Base-by-base conservation (phyloP, 495 filamentous ascomycete genomes). In the Rusavskia elegans region DNA sequence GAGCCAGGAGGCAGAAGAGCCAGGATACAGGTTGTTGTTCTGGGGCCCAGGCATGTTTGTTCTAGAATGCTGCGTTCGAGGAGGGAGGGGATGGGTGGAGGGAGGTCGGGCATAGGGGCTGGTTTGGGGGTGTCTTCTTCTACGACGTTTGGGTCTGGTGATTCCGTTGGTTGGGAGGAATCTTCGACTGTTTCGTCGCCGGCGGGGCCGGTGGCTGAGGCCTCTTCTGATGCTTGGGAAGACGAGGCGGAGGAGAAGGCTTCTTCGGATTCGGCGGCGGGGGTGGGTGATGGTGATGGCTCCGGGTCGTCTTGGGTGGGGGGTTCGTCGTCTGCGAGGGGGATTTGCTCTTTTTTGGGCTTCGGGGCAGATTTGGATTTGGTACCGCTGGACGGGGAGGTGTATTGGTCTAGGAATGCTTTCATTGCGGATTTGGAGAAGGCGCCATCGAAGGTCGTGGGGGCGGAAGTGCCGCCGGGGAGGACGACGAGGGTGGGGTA, bases 1-100 rank as follows among this genome's bases (percentile, higher is more conserved):
- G 72, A 69, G 27, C 70, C 66, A 4, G 71, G 64, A 2, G 87
- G 80, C 9, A 89, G 73, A 32, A 97, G 74, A 4, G 82, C 86
- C 9, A 99, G 76, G 14, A 99, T 76, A 63, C 93, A 97, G 14
- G 87, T 95, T 50, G 78, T 75, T 2, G 89, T 82, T 62, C 87
- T 89, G 16, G 75, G 66, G 13, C 73, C 78, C 32, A 97, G 70
- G 63, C 92, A 99, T 51, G 77, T 72, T 42, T 79, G 70, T 40
- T 76, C 71, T 14, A 96, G 72, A 32, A 78, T 71, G 45, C 78
- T 75, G 4, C 69, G 59, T 23, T 77, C 74, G 14, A 71, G 69
- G 21, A 78, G 72, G n/a, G 77, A 69, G 32, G 75, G 66, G 30
- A 74, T 64, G 23, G 64, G 58, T 46, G 69, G 69, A n/a, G 62